Percentiles rank a stretch among this genome's conserved stretches.
Evolutionary conservation across 345 rosid genomes (phyloP).

Genomic region (Angophora floribunda): DNA sequence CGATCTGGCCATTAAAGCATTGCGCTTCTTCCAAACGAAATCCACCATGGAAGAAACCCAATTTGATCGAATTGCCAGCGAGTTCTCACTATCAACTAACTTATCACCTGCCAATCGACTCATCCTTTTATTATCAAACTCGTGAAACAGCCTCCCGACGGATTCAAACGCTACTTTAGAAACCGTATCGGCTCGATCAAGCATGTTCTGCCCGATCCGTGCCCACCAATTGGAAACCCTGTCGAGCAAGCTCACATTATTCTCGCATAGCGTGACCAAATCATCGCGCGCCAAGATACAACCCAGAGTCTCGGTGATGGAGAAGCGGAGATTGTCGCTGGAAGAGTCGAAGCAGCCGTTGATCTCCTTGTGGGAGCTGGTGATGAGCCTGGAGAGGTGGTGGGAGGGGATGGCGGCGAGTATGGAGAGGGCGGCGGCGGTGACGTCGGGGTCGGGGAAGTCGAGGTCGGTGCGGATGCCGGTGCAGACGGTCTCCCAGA

Average conservation of each 20-base stretch:
- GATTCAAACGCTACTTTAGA: slow-evolving; percentile 97
- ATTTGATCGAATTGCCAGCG: slow-evolving; percentile 77
- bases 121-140: slow-evolving; percentile 89
- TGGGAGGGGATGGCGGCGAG: slow-evolving; percentile 88
- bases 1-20: slow-evolving; percentile 77
- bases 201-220: slow-evolving; percentile 75
- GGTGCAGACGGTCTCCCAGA: slow-evolving; percentile 79
- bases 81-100: slow-evolving; percentile 91
- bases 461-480: slow-evolving; percentile 83
- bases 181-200: slow-evolving; percentile 74
- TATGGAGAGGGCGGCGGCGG: slow-evolving; percentile 81
- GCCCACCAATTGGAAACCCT: slow-evolving; percentile 90
- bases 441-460: slow-evolving; percentile 93
- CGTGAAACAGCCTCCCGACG: slow-evolving; percentile 80
- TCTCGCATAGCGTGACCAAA: slow-evolving; percentile 79
- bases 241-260: slow-evolving; percentile 69
- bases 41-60: slow-evolving; percentile 91
- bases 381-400: slow-evolving; percentile 66
- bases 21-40: slow-evolving; percentile 74
- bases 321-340: slow-evolving; percentile 67
- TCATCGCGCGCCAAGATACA: slow-evolving; percentile 91
- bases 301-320: slow-evolving; percentile 86
- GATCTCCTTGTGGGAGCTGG: slow-evolving; percentile 66
- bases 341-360: slow-evolving; percentile 70
- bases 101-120: slow-evolving; percentile 92